Evolutionary conservation across 257 asterid genomes (phyloP), one percentile per base, ranked within the genome.

Genomic region (Fraxinus anomala): DNA sequence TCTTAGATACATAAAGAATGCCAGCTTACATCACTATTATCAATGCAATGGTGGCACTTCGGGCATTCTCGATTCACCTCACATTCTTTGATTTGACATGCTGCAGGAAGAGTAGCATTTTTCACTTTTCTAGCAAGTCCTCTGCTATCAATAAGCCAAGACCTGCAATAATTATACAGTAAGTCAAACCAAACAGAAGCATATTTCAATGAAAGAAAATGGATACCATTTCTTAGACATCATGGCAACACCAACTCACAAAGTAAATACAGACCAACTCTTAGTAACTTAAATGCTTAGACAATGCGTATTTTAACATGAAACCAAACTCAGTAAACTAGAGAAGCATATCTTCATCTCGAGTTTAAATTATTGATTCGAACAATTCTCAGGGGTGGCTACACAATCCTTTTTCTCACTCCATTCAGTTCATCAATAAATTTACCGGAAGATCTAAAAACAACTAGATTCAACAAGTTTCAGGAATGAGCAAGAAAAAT

Each of bases 51-150:
- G 12, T 83, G 84, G 85, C 98, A 96, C 24, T 87, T 89, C 59
- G 97, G 97, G 84, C 98, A 94, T 79, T 80, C 88, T 7, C 82
- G 78, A 44, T 83, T 86, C 9, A 96, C 97, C 69, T 91, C 98
- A 39, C 90, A 89, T 79, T 92, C 98, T 26, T 91, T 83, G 83
- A 88, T 87, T 81, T 89, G 96, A 76, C 65, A 9, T 9, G 83
- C 85, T 71, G 88, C 77, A 3, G 90, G 91, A 10, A 81, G 54
- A 83, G 89, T 83, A 26, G 94, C 95, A 85, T 84, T 89, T 81
- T 88, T 91, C 76, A 96, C 96, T 83, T 92, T 94, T 42, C 77
- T 81, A 17, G 97, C 98, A 1, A 96, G 84, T 39, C 93, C 97
- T 77, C 89, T 87, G 73, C 94, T 75, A 73, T 89, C 86, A 19